Evolutionary conservation across 2,329 filamentous ascomycete species (phyloP).

Genomic region (Colletotrichum sp.): DNA sequence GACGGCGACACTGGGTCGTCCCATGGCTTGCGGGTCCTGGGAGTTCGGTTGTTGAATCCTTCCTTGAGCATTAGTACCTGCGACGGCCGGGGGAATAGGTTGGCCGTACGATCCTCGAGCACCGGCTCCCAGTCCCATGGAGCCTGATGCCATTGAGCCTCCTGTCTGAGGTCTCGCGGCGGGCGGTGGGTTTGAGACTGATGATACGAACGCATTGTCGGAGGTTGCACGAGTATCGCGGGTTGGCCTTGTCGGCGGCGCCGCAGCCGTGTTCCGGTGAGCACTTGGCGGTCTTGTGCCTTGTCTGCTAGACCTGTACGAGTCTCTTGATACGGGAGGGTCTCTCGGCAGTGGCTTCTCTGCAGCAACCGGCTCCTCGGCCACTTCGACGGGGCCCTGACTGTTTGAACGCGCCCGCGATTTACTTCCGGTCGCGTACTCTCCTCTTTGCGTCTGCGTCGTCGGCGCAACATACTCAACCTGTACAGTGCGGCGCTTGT

Average conservation of each 20-base stretch:
- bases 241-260: constrained; percentile 47
- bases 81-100: constrained; percentile 84
- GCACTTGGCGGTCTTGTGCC: constrained; percentile 52
- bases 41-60: constrained; percentile 87
- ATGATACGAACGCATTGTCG: constrained; percentile 58
- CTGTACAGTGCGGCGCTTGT: constrained; percentile 93
- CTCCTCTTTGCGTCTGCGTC: constrained; percentile 81
- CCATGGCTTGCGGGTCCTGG: constrained; percentile 71
- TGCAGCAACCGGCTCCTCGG: constrained; percentile 32
- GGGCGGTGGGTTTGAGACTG: constrained; percentile 49
- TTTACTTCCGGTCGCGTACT: constrained; percentile 33
- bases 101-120: constrained; percentile 82
- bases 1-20: constrained; percentile 66
- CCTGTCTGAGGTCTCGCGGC: constrained; percentile 76
- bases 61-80: constrained; percentile 87
- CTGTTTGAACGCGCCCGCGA: constrained; percentile 54
- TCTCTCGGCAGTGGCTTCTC: constrained; percentile 69
- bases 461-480: constrained; percentile 96
- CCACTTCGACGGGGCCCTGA: constrained; percentile 55
- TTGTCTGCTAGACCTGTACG: constrained; percentile 40
- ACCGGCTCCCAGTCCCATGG: constrained; percentile 63
- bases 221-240: constrained; percentile 60
- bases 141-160: constrained; percentile 75
- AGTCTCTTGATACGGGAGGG: constrained; percentile 52
- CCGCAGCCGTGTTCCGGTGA: constrained; percentile 42